Conservation (phyloP, 768 basidiomycete genomes). For the Suillus subaureus region DNA sequence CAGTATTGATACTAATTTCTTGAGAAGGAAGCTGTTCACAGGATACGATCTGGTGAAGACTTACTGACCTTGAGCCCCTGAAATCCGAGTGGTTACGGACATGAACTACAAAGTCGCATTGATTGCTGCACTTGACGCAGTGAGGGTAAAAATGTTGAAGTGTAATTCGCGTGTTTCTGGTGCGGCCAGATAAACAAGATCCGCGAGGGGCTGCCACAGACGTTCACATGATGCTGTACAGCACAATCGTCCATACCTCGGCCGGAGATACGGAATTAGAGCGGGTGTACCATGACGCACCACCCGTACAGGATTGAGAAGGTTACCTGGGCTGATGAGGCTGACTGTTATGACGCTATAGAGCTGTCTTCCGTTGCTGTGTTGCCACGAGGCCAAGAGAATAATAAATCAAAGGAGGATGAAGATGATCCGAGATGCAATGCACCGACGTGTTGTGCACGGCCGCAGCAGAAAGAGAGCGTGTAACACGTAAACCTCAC, state of each 20-base stretch:
- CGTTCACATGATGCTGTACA: background rate
- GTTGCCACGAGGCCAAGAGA: background rate
- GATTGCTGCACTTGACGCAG: background rate
- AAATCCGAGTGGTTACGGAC: background rate
- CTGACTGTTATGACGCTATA: background rate
- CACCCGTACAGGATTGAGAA: background rate
- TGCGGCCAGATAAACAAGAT: background rate
- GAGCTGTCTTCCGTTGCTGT: background rate
- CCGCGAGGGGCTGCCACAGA: background rate
- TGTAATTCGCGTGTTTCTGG: background rate
- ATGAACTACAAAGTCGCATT: background rate
- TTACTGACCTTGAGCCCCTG: background rate
- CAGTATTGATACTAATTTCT: background rate
- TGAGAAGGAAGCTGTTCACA: background rate
- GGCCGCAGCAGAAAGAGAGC: background rate
- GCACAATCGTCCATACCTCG: background rate
- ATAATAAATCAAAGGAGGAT: no score
- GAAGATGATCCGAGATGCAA: background rate
- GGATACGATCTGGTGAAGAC: background rate
- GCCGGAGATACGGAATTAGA: background rate
- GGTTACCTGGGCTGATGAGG: background rate
- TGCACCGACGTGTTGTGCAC: no score
- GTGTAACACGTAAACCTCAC: conserved; percentile 12
- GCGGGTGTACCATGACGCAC: background rate
- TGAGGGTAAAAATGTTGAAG: background rate